Evolutionary conservation across 768 basidiomycete species (phyloP).

Genomic region (Austroboletus eburneus): DNA sequence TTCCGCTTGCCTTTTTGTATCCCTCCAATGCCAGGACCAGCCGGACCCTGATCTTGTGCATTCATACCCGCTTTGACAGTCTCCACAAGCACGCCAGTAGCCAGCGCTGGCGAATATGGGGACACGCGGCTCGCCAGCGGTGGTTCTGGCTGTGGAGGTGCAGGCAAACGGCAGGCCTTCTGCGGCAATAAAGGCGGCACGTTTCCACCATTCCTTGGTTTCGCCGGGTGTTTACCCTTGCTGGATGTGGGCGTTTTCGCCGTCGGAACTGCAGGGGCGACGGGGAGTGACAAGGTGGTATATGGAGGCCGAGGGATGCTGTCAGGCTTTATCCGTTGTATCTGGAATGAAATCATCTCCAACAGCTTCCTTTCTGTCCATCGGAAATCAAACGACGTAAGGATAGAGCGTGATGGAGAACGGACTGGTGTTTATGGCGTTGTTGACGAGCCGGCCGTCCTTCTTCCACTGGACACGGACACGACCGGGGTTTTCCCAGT

Average conservation of each 20-base stretch:
- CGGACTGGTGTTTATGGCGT: conserved; percentile 72
- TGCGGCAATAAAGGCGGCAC: conserved; percentile 24
- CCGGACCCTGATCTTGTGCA: conserved; percentile 48
- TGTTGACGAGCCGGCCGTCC: conserved; percentile 63
- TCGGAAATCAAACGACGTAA: background rate
- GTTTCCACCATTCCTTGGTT: conserved; percentile 41
- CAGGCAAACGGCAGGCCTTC: conserved; percentile 47
- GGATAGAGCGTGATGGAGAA: conserved; percentile 10
- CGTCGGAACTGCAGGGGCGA: conserved; percentile 28
- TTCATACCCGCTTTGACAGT: conserved; percentile 85
- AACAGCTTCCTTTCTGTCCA: conserved; percentile 74
- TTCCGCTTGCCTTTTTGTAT: conserved; percentile 74
- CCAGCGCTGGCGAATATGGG: conserved; percentile 73
- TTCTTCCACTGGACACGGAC: conserved; percentile 93
- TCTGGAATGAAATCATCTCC: conserved; percentile 67
- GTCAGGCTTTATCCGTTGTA: conserved; percentile 72
- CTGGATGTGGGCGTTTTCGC: conserved; percentile 30
- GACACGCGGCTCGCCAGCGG: conserved; percentile 71
- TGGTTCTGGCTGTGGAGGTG: conserved; percentile 74
- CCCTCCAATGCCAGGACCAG: conserved; percentile 27
- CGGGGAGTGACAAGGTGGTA: conserved; percentile 31
- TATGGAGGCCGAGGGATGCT: conserved; percentile 64
- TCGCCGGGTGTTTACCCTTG: conserved; percentile 51
- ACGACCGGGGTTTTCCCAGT: conserved; percentile 98
- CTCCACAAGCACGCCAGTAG: conserved; percentile 75